A percentile compares a stretch with the other conserved stretches of the same genome.
These are phyloP conservation scores for Coemansia sp. DNA, from an alignment of 192 early-diverging fungal species.

Conservation along the genomic window DNA sequence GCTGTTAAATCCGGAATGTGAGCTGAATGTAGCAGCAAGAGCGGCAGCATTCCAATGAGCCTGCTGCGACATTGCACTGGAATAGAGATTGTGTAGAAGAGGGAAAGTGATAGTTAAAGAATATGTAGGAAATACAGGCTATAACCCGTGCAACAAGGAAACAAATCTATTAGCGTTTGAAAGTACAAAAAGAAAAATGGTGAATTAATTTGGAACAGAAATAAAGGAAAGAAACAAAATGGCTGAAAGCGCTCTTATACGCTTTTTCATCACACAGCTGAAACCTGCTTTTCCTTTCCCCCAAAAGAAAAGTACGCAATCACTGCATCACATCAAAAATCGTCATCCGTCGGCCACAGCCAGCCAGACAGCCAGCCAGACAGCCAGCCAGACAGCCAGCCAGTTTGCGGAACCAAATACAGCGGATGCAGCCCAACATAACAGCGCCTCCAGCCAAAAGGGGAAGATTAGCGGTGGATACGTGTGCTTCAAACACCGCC, in stretches of 20 bases:
- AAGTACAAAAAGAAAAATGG: constrained; percentile 1
- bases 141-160: neutral
- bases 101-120: neutral
- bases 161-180: constrained; percentile 1
- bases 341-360: no score
- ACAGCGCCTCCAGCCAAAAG: no score
- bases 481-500: neutral
- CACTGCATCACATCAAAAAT: constrained; percentile 5
- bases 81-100: neutral
- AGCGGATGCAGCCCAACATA: no score
- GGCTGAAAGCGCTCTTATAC: neutral
- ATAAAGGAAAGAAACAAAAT: constrained; percentile 10
- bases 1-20: constrained; percentile 36
- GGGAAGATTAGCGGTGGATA: neutral
- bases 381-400: no score
- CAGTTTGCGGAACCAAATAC: no score
- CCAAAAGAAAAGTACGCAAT: no score
- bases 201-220: neutral
- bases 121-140: neutral
- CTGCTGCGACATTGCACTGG: constrained; percentile 48
- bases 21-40: constrained; percentile 46
- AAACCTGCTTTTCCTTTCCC: no score
- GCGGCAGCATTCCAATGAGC: constrained; percentile 48
- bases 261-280: neutral
- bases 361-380: no score